Evolutionary conservation across 2,329 filamentous ascomycete species (phyloP).

Genomic region (Cordyceps militaris): DNA sequence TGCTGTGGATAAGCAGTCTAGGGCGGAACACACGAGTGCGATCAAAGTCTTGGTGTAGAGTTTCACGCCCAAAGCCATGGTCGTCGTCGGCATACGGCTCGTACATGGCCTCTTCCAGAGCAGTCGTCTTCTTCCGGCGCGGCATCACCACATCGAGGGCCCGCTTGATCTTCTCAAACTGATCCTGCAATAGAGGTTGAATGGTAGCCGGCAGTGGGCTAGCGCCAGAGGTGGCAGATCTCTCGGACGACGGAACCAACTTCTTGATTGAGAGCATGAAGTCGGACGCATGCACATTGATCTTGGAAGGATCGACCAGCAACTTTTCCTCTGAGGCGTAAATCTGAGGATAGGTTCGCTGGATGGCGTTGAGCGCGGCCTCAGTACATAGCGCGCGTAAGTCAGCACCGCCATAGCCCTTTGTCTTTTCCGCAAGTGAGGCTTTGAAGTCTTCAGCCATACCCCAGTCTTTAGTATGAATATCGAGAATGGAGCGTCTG

Average conservation of each 20-base stretch:
- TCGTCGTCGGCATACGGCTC: conserved; percentile 79
- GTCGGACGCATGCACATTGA: conserved; percentile 83
- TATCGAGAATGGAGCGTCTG: conserved; percentile 81
- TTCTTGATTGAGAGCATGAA: conserved; percentile 98
- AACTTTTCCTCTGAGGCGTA: conserved; percentile 88
- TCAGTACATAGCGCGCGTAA: conserved; percentile 91
- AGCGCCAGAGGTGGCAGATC: conserved; percentile 79
- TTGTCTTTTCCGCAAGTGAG: conserved; percentile 78
- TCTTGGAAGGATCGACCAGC: conserved; percentile 75
- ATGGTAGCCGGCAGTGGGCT: conserved; percentile 71
- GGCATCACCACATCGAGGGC: conserved; percentile 73
- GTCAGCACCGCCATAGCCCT: conserved; percentile 95
- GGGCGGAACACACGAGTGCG: conserved; percentile 82
- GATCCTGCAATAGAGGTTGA: conserved; percentile 70
- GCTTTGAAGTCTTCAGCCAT: conserved; percentile 73
- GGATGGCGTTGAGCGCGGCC: conserved; percentile 89
- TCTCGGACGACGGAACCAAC: conserved; percentile 89
- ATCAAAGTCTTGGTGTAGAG: conserved; percentile 70
- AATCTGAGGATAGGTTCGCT: conserved; percentile 92
- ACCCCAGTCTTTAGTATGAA: conserved; percentile 92
- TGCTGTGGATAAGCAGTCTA: conserved; percentile 74
- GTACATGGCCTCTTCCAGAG: conserved; percentile 88
- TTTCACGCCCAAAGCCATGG: conserved; percentile 78
- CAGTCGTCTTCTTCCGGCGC: conserved; percentile 77
- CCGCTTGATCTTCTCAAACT: conserved; percentile 61